Evolutionary conservation across 75 land plant species (phyloP).

Genomic region (Picea glauca): DNA sequence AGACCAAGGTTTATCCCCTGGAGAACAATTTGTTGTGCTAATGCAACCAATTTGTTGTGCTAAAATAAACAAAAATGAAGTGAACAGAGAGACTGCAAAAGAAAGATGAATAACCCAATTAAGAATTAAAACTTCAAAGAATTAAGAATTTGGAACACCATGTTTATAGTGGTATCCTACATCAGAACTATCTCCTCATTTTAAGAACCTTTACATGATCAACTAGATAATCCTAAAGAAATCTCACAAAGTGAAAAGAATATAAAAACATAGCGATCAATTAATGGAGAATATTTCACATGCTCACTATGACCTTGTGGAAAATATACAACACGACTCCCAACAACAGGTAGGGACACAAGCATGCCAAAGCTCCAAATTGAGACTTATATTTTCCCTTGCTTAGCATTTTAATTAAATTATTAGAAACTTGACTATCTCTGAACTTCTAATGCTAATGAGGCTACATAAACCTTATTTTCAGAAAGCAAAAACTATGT

Average conservation of each 20-base stretch:
- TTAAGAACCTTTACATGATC: neutral
- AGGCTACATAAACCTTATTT: neutral
- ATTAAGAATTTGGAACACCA: neutral
- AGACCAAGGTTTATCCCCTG: too few relatives aligned
- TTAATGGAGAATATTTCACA: constrained; percentile 21
- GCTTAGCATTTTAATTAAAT: constrained; percentile 9
- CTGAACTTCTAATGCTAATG: neutral
- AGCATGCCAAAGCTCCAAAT: constrained; percentile 82
- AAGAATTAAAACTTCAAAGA: neutral
- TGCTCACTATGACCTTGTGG: constrained; percentile 90
- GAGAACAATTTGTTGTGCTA: too few relatives aligned
- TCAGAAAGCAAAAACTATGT: neutral
- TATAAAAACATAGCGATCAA: neutral
- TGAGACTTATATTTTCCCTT: constrained; percentile 59
- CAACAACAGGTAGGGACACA: constrained; percentile 72
- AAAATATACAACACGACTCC: constrained; percentile 78
- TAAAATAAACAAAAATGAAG: neutral
- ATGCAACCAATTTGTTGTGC: too few relatives aligned
- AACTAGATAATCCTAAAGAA: neutral
- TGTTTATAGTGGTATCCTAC: neutral
- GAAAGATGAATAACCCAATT: constrained; percentile 1
- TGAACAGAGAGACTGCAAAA: neutral
- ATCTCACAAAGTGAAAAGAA: neutral
- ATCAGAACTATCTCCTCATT: neutral
- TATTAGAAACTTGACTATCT: neutral